Evolutionary conservation across 202 grass and related monocot species (phyloP).

Genomic region (Schoenoplectus triqueter): DNA sequence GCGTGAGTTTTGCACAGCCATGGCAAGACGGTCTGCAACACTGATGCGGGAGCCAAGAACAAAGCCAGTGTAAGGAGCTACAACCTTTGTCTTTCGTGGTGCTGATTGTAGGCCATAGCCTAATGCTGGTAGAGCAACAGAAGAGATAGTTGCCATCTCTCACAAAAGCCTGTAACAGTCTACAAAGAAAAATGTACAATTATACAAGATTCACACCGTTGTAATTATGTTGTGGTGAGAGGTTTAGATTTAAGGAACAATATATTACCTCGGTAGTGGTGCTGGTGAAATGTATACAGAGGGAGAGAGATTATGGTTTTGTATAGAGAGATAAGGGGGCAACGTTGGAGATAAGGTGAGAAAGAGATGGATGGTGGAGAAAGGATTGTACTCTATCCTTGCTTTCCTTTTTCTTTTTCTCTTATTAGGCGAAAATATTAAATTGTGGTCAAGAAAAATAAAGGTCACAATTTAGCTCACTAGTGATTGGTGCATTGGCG

Average conservation of each 20-base stretch:
- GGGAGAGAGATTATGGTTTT: conserved; percentile 42
- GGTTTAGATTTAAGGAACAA: conserved; percentile 13
- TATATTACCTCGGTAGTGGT: conserved; percentile 38
- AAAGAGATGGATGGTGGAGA: conserved; percentile 62
- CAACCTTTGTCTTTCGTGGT: conserved; percentile 34
- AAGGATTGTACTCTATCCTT: conserved; percentile 51
- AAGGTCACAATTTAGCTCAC: conserved; percentile 30
- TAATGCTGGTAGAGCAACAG: not conserved
- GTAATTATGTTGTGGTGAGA: conserved; percentile 21
- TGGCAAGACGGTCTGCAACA: conserved; percentile 56
- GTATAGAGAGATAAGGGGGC: conserved; percentile 48
- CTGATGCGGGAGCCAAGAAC: not conserved
- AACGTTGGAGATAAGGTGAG: conserved; percentile 56
- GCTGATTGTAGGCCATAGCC: conserved; percentile 1
- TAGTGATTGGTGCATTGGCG: conserved; percentile 49
- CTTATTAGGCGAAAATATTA: conserved; percentile 28
- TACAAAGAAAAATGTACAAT: conserved; percentile 19
- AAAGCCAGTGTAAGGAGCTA: conserved; percentile 59
- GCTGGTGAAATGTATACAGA: conserved; percentile 33
- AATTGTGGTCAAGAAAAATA: conserved; percentile 49
- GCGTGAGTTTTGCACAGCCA: conserved; percentile 41
- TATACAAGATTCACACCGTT: not conserved
- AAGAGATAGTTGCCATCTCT: conserved; percentile 35
- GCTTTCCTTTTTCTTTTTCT: not conserved
- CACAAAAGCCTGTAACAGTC: conserved; percentile 24